Evolutionary conservation across 768 basidiomycete species (phyloP), one percentile per base, ranked within the genome.

Genomic region (Hericium erinaceus): DNA sequence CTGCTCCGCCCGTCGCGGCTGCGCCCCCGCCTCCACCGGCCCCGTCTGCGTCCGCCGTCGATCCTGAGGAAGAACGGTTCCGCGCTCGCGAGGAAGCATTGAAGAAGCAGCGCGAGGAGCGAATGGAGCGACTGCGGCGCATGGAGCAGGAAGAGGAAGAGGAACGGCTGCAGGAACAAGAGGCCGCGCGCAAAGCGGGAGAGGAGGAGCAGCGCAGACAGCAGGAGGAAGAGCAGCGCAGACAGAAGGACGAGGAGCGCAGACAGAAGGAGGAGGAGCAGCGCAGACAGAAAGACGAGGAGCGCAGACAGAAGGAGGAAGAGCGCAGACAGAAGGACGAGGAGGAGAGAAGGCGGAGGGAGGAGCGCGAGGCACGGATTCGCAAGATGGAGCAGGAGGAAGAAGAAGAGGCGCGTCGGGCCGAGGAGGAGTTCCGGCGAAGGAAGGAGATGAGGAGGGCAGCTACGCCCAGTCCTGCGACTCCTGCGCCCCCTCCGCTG

Each of bases 11-110:
- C 15, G 58, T 72, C 13, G 66, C 72, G 16, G 62, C 73, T 18
- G 72, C 75, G 28, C 69, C 75, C 2, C 73, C 77, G 0, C 28
- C 28, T 33, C 71, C 77, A 2, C 77, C 72, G 13, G 61, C 65
- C 0, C 70, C 74, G 8, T 66, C 67, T 4, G 74, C 58, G 20
- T 80, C 78, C 2, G 72, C 77, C 57, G 77, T 85, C 48, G 92
- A 95, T 62, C 83, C 83, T 0, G 92, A 93, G 67, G 95, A 97
- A 60, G 82, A 79, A 48, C 77, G 73, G 15, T 67, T 97, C 10
- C 79, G 78, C 55, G 81, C 77, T 12, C 80, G 87, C 12, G 88
- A 93, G 67, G 87, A 80, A 58, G 80, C 79, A 2, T 65, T 93
- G n/a, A 76, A 77, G 52, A 87, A 85, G 68, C 84, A 84, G 60